Evolutionary conservation across 2,329 filamentous ascomycete species (phyloP).

Genomic region (Bertia moriformis): DNA sequence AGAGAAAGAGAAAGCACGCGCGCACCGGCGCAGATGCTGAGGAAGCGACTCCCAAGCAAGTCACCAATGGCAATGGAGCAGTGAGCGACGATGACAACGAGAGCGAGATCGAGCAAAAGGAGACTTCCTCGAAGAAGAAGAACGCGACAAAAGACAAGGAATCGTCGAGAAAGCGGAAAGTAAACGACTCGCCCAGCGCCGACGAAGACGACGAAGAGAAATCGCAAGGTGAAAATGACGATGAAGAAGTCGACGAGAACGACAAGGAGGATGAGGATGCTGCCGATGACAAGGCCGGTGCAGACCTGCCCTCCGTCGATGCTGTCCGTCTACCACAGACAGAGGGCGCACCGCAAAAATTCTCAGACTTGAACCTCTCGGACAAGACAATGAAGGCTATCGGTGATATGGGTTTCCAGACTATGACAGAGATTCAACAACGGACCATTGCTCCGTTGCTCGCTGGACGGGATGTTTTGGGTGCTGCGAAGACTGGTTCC

Average conservation of each 20-base stretch:
- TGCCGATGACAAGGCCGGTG: background rate
- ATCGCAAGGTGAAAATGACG: background rate
- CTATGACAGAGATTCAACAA: slow-evolving; percentile 89
- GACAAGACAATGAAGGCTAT: slow-evolving; percentile 82
- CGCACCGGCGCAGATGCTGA: background rate
- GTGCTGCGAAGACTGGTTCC: slow-evolving; percentile 77
- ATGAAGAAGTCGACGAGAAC: background rate
- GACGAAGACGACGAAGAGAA: background rate
- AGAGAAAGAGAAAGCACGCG: slow-evolving; percentile 1
- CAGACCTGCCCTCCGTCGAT: background rate
- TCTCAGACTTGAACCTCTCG: slow-evolving; percentile 70
- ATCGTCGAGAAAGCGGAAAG: background rate
- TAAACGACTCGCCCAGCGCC: background rate
- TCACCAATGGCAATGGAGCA: background rate
- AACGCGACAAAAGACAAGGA: background rate
- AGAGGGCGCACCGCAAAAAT: slow-evolving; percentile 53
- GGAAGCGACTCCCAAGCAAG: background rate
- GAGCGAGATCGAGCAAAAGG: background rate
- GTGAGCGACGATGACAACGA: background rate
- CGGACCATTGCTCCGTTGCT: slow-evolving; percentile 76
- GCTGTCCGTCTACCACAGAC: slow-evolving; percentile 16
- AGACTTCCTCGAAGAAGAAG: background rate
- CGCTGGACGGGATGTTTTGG: slow-evolving; percentile 81
- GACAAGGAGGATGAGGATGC: background rate
- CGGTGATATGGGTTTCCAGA: slow-evolving; percentile 78